Conservation (phyloP, 306 rosid species). For the Casuarina cunninghamiana region DNA sequence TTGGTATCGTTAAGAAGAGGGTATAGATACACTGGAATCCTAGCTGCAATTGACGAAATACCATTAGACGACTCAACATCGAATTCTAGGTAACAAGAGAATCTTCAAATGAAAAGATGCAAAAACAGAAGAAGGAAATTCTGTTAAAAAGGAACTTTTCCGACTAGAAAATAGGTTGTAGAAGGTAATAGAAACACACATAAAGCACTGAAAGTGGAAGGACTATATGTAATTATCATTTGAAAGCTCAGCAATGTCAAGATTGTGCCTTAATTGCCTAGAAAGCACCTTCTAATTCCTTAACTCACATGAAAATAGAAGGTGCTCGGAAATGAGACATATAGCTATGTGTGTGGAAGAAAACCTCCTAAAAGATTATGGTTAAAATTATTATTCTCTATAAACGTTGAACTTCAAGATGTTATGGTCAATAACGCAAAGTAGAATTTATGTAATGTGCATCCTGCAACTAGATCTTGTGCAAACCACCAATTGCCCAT, state of each 20-base stretch:
- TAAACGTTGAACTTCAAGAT: too few relatives aligned
- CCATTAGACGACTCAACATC: background rate
- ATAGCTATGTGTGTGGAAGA: background rate
- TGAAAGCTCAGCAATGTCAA: background rate
- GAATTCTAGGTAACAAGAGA: background rate
- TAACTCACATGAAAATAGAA: background rate
- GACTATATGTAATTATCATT: background rate
- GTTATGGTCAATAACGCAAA: too few relatives aligned
- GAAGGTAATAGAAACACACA: background rate
- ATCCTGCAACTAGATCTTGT: too few relatives aligned
- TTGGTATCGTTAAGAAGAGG: slow-evolving; percentile 37
- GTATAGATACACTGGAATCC: slow-evolving; percentile 35
- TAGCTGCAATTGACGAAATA: slow-evolving; percentile 29
- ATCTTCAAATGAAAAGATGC: background rate
- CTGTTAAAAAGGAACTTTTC: background rate
- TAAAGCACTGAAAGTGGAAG: background rate
- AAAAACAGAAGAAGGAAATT: background rate
- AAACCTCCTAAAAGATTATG: background rate
- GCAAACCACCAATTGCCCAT: too few relatives aligned
- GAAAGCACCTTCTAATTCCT: background rate
- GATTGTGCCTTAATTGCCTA: background rate
- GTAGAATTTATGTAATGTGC: too few relatives aligned
- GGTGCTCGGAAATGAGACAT: background rate
- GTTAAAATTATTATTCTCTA: background rate
- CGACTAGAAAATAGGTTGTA: background rate